Conservation (phyloP, 73 alveolate species). For the Paramecium sexaurelia region DNA sequence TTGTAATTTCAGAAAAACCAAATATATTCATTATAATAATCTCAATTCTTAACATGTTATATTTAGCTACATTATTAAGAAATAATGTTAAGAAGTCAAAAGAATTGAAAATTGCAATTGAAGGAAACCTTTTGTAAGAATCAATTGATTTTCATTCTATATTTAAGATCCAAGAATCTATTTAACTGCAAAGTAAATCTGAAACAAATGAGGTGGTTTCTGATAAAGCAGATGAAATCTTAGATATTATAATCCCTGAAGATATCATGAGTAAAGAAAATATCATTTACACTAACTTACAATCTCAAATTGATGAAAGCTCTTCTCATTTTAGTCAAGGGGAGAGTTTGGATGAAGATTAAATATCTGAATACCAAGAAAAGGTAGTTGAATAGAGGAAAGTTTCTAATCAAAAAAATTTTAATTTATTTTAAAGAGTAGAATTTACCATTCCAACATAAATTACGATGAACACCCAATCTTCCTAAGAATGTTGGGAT, state of each 20-base stretch:
- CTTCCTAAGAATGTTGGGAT: conserved; percentile 17
- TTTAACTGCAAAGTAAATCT: neutral
- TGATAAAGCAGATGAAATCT: neutral
- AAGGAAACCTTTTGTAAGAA: neutral
- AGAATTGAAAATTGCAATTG: neutral
- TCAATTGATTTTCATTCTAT: neutral
- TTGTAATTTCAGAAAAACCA: neutral
- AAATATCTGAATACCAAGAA: neutral
- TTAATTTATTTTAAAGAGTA: neutral
- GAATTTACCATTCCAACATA: neutral
- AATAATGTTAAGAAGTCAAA: neutral
- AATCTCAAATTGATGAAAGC: neutral
- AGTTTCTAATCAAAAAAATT: neutral
- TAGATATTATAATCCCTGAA: neutral
- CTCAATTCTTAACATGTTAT: neutral
- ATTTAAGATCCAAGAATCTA: neutral
- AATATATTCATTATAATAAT: neutral
- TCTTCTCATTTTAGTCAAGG: conserved; percentile 17
- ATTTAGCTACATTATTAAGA: neutral
- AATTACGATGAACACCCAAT: neutral
- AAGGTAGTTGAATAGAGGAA: neutral
- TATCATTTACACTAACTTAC: neutral
- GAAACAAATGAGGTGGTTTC: conserved; percentile 5
- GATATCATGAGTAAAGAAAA: neutral
- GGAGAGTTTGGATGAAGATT: neutral